Evolutionary conservation across 345 rosid genomes (phyloP).

Genomic region (Lagerstroemia speciosa): DNA sequence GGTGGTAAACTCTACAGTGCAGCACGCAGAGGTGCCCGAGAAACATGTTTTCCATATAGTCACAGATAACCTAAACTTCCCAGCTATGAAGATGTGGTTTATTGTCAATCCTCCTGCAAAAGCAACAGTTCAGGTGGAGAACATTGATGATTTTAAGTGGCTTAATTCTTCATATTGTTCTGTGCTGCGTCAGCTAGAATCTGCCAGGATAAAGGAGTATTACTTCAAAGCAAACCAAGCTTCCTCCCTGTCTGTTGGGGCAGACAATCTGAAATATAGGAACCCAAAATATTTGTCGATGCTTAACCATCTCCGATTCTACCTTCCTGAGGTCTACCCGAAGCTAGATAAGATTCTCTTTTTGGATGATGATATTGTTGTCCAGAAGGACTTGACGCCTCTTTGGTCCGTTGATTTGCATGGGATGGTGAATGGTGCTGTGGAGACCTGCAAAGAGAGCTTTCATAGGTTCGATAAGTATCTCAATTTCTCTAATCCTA

Average conservation of each 20-base stretch:
- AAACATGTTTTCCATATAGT: slow-evolving; percentile 91
- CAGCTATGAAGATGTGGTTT: slow-evolving; percentile 52
- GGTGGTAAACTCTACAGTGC: slow-evolving; percentile 80
- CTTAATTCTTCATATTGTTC: slow-evolving; percentile 25
- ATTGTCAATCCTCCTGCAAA: slow-evolving; percentile 18
- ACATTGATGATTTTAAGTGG: slow-evolving; percentile 21
- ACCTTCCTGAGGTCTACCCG: slow-evolving; percentile 25
- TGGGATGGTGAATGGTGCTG: slow-evolving; percentile 27
- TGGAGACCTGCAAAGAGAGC: slow-evolving; percentile 21
- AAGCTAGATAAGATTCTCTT: slow-evolving; percentile 20
- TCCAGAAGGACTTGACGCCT: slow-evolving; percentile 24
- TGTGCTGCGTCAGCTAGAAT: slow-evolving; percentile 24
- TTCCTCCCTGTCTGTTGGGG: slow-evolving; percentile 18
- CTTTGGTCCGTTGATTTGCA: slow-evolving; percentile 21
- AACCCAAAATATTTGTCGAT: slow-evolving; percentile 25
- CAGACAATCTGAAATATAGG: slow-evolving; percentile 22
- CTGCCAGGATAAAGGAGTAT: slow-evolving; percentile 19
- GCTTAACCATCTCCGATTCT: slow-evolving; percentile 25
- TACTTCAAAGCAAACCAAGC: slow-evolving; percentile 23
- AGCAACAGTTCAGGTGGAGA: slow-evolving; percentile 20
- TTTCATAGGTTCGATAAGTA: slow-evolving; percentile 81
- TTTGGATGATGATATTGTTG: slow-evolving; percentile 25
- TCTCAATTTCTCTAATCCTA: slow-evolving; percentile 91
- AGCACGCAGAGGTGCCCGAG: slow-evolving; percentile 61
- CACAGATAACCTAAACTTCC: slow-evolving; percentile 68